Evolutionary conservation across 805 yeast species (phyloP), one percentile per base, ranked within the genome.

Genomic region (Barnettozyma wickerhamii): DNA sequence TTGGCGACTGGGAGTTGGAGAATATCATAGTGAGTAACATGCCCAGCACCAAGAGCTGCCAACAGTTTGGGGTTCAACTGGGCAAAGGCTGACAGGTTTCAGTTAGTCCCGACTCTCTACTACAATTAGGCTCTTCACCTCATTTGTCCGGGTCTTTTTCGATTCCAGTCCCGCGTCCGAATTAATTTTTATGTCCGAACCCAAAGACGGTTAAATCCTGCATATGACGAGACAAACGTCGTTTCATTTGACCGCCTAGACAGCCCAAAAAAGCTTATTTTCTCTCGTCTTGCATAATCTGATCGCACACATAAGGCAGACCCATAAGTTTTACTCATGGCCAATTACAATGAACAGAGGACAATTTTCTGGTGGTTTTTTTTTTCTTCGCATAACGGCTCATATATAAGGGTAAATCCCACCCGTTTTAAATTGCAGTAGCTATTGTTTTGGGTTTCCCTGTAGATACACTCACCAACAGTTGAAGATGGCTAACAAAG

Each of bases 401-500:
- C 26, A 23, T 28, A 28, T 28, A 28, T 28, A 28, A 28, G 30
- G 30, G 17, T 13, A 35, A 27, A 12, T 38, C 20, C 33, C 37
- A 20, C 37, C 10, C 24, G 13, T 17, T 7, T 7, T 5, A 17
- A 26, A 19, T n/a, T 19, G 19, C 10, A 10, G 2, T 12, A 12
- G 14, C 9, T 19, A 15, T 4, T 19, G 12, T 12, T 19, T 7
- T n/a, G n/a, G n/a, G n/a, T 13, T 6, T 19, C 17, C 19, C 19
- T n/a, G 17, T 19, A n/a, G n/a, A 10, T n/a, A 18, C 12, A 23
- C 17, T 10, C 19, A 19, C 17, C 20, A 18, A n/a, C 12, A 35
- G 19, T 33, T 34, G 33, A 33, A 28, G 19, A 29, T 37, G 32
- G 24, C 41, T 28, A 30, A 21, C 27, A 50, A 49, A 14, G 57